Percentiles rank a stretch among this genome's conserved stretches.
These are phyloP conservation scores for Heliosperma pusillum DNA, from an alignment of 148 eudicot genomes.

Conservation along the genomic window DNA sequence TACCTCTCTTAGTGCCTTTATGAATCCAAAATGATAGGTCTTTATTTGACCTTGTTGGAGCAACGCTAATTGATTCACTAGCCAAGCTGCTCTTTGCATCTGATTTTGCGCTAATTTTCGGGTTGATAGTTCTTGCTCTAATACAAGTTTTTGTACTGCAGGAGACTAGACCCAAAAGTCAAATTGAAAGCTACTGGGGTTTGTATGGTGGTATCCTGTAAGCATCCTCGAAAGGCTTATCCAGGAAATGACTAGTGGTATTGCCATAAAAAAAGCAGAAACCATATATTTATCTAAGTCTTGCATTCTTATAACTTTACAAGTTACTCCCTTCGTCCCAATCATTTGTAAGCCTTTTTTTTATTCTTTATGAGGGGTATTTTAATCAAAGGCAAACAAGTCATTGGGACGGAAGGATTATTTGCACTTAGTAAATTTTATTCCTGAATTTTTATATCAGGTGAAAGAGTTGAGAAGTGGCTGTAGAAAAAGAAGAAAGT, in stretches of 20 bases:
- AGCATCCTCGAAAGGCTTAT: conserved; percentile 1
- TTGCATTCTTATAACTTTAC: not conserved
- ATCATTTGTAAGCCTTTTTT: too few species aligned
- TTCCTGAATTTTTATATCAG: too few species aligned
- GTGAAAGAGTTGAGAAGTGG: too few species aligned
- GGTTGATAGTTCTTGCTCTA: not conserved
- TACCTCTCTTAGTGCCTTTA: too few species aligned
- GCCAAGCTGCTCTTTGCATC: not conserved
- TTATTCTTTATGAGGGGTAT: too few species aligned
- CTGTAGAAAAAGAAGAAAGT: too few species aligned
- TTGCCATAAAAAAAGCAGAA: not conserved
- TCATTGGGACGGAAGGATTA: too few species aligned
- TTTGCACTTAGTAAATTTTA: not conserved
- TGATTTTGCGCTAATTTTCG: not conserved
- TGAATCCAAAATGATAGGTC: too few species aligned
- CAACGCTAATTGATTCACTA: not conserved
- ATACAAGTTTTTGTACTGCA: not conserved
- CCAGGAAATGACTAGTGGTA: conserved; percentile 3
- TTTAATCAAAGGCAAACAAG: too few species aligned
- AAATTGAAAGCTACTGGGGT: not conserved
- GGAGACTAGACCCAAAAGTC: conserved; percentile 4
- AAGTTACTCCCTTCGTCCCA: too few species aligned
- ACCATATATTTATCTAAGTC: not conserved
- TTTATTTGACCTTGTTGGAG: too few species aligned
- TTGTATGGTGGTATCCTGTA: conserved; percentile 13